These are phyloP conservation scores for Aspergillus hancockii DNA, from an alignment of 495 filamentous ascomycete genomes.

Conservation along the genomic window DNA sequence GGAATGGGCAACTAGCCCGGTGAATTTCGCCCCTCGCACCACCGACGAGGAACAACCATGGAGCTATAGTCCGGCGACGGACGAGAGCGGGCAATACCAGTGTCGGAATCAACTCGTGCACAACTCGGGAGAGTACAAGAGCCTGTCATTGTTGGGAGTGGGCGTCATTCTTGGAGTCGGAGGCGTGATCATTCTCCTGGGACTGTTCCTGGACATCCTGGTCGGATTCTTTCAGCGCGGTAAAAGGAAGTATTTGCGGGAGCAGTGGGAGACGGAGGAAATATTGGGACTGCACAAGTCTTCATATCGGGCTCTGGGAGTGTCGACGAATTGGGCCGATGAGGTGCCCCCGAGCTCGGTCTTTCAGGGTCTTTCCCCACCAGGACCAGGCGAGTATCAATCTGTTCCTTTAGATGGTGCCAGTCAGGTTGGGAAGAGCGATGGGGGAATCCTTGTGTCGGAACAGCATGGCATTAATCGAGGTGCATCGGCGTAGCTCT, in stretches of 20 bases:
- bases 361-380: neutral
- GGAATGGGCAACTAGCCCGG: constrained; percentile 25
- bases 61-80: neutral
- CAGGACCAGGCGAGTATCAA: neutral
- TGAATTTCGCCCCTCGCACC: neutral
- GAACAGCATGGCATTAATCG: too few species aligned
- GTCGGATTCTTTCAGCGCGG: neutral
- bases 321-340: neutral
- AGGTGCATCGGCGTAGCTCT: too few species aligned
- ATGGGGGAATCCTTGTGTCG: too few species aligned
- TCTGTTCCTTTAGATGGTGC: neutral
- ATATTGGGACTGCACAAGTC: neutral
- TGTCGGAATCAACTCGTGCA: constrained; percentile 3
- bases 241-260: neutral
- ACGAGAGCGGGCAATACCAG: neutral
- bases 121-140: neutral
- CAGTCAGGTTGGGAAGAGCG: too few species aligned
- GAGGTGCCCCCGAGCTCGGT: neutral
- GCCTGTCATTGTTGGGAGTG: neutral
- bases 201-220: neutral
- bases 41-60: neutral
- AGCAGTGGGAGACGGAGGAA: neutral
- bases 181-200: neutral
- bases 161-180: neutral
- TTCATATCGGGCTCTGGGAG: neutral